Evolutionary conservation across 2,329 filamentous ascomycete species (phyloP).

Genomic region (Dryadomyces sulphureus): DNA sequence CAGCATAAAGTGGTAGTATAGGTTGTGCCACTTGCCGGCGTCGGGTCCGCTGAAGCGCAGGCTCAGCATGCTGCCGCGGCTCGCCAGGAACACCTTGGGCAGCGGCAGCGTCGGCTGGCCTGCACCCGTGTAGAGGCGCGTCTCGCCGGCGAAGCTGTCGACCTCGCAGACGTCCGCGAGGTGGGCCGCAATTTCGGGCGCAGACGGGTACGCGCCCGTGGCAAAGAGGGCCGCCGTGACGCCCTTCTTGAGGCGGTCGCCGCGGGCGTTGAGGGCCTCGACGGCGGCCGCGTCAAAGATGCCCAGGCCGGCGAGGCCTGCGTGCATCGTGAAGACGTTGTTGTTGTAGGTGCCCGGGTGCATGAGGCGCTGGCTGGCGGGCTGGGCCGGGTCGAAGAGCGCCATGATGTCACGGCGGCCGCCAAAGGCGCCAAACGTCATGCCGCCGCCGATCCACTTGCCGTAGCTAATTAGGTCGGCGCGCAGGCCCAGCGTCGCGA

Average conservation of each 20-base stretch:
- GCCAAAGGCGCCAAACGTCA: slow-evolving; percentile 45
- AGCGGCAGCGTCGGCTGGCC: slow-evolving; percentile 2
- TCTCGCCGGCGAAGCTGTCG: slow-evolving; percentile 5
- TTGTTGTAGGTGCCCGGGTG: slow-evolving; percentile 52
- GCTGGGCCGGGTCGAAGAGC: slow-evolving; percentile 48
- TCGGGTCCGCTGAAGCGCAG: slow-evolving; percentile 23
- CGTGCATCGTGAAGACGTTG: slow-evolving; percentile 42
- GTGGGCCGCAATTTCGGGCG: not conserved
- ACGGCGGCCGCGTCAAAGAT: slow-evolving; percentile 21
- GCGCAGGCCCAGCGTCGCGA: slow-evolving; percentile 46
- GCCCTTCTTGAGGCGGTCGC: slow-evolving; percentile 15
- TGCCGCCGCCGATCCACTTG: slow-evolving; percentile 43
- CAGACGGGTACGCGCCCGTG: slow-evolving; percentile 15
- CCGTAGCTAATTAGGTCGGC: slow-evolving; percentile 38
- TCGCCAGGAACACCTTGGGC: slow-evolving; percentile 10
- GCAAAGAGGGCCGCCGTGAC: slow-evolving; percentile 16
- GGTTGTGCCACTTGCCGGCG: slow-evolving; percentile 8
- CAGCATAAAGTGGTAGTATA: slow-evolving; percentile 15
- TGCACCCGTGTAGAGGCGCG: slow-evolving; percentile 1
- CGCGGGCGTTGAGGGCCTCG: slow-evolving; percentile 16
- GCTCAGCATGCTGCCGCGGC: slow-evolving; percentile 18
- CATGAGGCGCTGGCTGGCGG: slow-evolving; percentile 34
- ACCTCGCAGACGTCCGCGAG: slow-evolving; percentile 6
- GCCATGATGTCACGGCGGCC: slow-evolving; percentile 51
- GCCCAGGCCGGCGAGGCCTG: slow-evolving; percentile 28